Evolutionary conservation across 2,329 filamentous ascomycete species (phyloP), one percentile per base, ranked within the genome.

Genomic region (Fusarium brachygibbosum): DNA sequence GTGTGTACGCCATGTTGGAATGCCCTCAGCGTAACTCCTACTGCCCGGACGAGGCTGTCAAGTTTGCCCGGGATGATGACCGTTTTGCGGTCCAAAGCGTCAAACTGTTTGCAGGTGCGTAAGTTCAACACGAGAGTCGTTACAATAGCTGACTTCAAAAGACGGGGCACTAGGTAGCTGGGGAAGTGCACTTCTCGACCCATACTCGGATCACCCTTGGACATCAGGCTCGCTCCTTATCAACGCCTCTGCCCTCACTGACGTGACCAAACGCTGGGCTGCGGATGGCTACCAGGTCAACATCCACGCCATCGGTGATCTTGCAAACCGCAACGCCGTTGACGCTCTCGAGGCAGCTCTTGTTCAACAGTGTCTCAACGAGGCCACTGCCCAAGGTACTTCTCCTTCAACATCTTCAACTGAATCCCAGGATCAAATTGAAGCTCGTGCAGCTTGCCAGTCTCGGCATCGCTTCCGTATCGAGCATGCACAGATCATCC

Each of bases 291-390:
- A 85, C 71, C 90, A 92, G 74, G 89, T 92, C 58, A 91, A 90
- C 73, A 90, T 92, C 63, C 90, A 92, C 76, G 90, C 90, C 48
- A 92, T 92, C 60, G 90, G 90, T 11, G 90, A 93, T 76, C 82
- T 87, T 6, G 90, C 90, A 17, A 91, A 91, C 74, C 85, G 89
- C 28, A 81, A 87, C 32, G 88, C 88, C 58, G 79, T 92, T 44
- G 85, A 91, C 69, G 88, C 90, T 11, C 85, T 92, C 52, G 83
- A 87, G 46, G 80, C 82, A 9, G 86, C 87, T 12, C 82, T 91
- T 6, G 77, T 80, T n/a, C 74, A 81, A 21, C 73, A 86, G 19
- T 91, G 90, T 65, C 83, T 84, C 16, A 75, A 74, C 8, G 69
- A 69, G 32, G 69, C 71, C 54, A 72, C 69, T 21, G 45, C 57